Conservation (phyloP, 176 grass and related monocot species). For the Carex cristatella region DNA sequence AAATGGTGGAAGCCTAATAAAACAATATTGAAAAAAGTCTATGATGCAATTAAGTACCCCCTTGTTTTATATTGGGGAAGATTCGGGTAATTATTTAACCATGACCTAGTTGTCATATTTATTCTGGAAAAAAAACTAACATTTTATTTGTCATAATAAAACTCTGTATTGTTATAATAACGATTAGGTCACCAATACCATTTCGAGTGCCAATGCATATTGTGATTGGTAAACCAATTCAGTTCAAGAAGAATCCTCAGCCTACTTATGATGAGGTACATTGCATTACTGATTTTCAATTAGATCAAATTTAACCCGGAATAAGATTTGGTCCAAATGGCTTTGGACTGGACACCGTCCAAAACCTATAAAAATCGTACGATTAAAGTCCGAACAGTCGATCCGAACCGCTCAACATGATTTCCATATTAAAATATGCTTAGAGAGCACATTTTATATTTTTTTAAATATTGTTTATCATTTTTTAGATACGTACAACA, state of each 20-base stretch:
- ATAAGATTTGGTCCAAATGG: too few species aligned
- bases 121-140: background rate
- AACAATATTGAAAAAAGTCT: conserved; percentile 61
- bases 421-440: too few species aligned
- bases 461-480: too few species aligned
- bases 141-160: background rate
- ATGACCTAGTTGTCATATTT: background rate
- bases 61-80: conserved; percentile 83
- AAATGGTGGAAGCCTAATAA: conserved; percentile 82
- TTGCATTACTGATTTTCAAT: background rate
- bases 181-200: conserved; percentile 63
- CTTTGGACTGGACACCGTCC: too few species aligned
- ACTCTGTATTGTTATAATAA: background rate
- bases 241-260: conserved; percentile 51
- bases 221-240: conserved; percentile 68
- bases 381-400: too few species aligned
- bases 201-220: conserved; percentile 64
- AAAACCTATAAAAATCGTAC: too few species aligned
- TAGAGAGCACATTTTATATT: too few species aligned
- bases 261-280: conserved; percentile 62
- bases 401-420: too few species aligned
- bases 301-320: too few species aligned
- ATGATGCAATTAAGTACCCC: conserved; percentile 77
- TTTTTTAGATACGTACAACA: too few species aligned
- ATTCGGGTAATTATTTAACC: conserved; percentile 41